These are phyloP conservation scores for Fonsecaea monophora DNA, from an alignment of 2,329 filamentous ascomycete genomes.

Conservation along the genomic window DNA sequence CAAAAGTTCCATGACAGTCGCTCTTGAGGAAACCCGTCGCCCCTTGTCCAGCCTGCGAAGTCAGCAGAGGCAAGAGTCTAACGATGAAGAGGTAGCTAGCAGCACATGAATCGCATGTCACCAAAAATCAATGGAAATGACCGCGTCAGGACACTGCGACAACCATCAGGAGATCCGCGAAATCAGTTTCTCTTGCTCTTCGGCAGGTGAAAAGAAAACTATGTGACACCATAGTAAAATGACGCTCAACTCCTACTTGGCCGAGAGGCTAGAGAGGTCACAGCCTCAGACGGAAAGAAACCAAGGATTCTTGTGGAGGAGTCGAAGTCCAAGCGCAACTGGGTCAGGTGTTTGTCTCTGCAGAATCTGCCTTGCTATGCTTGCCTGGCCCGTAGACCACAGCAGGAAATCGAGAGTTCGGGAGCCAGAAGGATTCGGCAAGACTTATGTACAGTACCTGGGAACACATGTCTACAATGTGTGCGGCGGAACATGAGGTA, in stretches of 20 bases:
- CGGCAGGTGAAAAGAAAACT: background rate
- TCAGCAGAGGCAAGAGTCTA: background rate
- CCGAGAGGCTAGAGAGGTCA: background rate
- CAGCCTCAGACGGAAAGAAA: background rate
- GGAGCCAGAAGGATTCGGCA: slow-evolving; percentile 5
- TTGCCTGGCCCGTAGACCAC: slow-evolving; percentile 1
- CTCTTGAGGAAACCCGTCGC: background rate
- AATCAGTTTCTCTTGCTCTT: background rate
- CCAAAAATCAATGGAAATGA: background rate
- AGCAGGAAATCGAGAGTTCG: background rate
- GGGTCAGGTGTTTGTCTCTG: background rate
- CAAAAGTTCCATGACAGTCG: slow-evolving; percentile 3
- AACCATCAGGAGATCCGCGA: background rate
- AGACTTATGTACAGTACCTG: slow-evolving; percentile 12
- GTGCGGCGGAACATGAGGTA: background rate
- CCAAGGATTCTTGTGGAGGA: background rate
- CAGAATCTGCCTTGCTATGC: background rate
- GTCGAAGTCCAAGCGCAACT: background rate
- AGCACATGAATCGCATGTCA: background rate
- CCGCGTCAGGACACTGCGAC: background rate
- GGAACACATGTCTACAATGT: slow-evolving; percentile 4
- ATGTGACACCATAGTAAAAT: background rate
- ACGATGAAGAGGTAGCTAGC: background rate
- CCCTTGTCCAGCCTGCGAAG: background rate
- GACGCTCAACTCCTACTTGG: background rate